Percentiles rank a stretch among this genome's conserved stretches.
These are phyloP conservation scores for Neurospora sp. DNA, from an alignment of 495 filamentous ascomycete species.

Conservation along the genomic window DNA sequence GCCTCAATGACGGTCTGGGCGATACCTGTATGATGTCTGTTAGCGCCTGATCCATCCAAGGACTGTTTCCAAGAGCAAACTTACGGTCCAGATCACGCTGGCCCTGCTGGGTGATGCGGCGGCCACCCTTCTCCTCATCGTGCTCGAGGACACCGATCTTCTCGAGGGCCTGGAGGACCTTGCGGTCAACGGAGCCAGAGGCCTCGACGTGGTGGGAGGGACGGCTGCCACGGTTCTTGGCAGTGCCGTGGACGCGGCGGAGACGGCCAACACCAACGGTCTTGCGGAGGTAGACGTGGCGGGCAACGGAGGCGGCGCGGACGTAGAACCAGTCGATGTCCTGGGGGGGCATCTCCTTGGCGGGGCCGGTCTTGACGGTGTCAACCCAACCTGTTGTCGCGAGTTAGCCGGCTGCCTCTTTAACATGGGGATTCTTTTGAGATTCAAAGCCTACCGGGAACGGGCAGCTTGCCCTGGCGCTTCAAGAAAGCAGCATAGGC, in stretches of 20 bases:
- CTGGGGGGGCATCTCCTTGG: conserved; percentile 96
- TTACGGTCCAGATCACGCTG: conserved; percentile 97
- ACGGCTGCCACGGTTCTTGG: conserved; percentile 91
- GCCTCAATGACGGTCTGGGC: conserved; percentile 64
- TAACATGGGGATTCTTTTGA: conserved; percentile 4
- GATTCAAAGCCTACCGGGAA: conserved; percentile 57
- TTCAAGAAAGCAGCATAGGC: conserved; percentile 97
- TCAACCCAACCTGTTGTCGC: conserved; percentile 75
- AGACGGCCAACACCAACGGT: conserved; percentile 94
- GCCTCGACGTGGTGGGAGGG: conserved; percentile 94
- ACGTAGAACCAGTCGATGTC: conserved; percentile 98
- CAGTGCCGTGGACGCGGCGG: conserved; percentile 69
- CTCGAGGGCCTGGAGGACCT: conserved; percentile 91
- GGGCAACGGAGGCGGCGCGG: conserved; percentile 88
- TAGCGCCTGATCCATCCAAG: neutral
- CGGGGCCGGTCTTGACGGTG: conserved; percentile 93
- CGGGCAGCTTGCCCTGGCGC: conserved; percentile 96
- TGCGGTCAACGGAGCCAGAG: conserved; percentile 88
- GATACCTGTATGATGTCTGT: conserved; percentile 37
- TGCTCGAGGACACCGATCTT: conserved; percentile 96
- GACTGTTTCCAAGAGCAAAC: neutral
- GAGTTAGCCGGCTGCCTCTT: conserved; percentile 2
- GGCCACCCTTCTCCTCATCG: conserved; percentile 95
- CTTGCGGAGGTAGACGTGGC: conserved; percentile 98
- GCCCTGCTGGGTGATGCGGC: conserved; percentile 90